phyloP scores from a whole-genome alignment of 768 basidiomycete genomes.

The Chlorophyllum brunneum region DNA sequence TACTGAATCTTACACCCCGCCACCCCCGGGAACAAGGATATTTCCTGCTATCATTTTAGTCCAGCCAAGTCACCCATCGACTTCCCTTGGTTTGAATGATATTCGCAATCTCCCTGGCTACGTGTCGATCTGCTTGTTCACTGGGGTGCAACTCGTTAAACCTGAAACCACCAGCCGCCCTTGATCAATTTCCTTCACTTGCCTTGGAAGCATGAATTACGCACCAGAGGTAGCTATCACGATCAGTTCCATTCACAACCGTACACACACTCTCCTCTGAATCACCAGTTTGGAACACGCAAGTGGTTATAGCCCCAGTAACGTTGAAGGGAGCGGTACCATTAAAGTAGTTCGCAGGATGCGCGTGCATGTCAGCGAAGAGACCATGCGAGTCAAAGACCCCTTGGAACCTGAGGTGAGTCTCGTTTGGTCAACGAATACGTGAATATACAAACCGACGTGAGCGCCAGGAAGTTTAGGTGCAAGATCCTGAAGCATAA shows the following conservation, averaged over 20 bases:
- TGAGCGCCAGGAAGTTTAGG: constrained; percentile 49
- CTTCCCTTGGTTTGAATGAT: constrained; percentile 40
- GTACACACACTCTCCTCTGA: constrained; percentile 29
- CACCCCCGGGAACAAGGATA: too few relatives aligned
- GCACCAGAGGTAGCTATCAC: constrained; percentile 61
- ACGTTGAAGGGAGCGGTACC: constrained; percentile 61
- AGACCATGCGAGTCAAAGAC: constrained; percentile 60
- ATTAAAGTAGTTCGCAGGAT: constrained; percentile 53
- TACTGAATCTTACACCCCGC: too few relatives aligned
- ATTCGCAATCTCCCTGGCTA: constrained; percentile 48
- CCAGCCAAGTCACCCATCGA: constrained; percentile 51
- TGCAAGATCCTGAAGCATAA: constrained; percentile 47
- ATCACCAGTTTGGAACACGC: constrained; percentile 36
- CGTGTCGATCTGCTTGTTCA: constrained; percentile 50
- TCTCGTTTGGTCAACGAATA: neutral
- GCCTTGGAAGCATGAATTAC: too few relatives aligned
- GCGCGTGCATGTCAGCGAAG: constrained; percentile 52
- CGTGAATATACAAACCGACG: constrained; percentile 39
- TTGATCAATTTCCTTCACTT: too few relatives aligned
- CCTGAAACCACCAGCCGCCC: constrained; percentile 19
- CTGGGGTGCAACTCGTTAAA: constrained; percentile 59
- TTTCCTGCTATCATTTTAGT: constrained; percentile 26
- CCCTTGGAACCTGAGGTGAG: constrained; percentile 27
- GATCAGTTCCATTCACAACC: constrained; percentile 35
- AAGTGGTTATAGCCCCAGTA: constrained; percentile 47